These are phyloP conservation scores for Paragyromitra xinjiangensis DNA, from an alignment of 495 filamentous ascomycete species.

Conservation along the genomic window DNA sequence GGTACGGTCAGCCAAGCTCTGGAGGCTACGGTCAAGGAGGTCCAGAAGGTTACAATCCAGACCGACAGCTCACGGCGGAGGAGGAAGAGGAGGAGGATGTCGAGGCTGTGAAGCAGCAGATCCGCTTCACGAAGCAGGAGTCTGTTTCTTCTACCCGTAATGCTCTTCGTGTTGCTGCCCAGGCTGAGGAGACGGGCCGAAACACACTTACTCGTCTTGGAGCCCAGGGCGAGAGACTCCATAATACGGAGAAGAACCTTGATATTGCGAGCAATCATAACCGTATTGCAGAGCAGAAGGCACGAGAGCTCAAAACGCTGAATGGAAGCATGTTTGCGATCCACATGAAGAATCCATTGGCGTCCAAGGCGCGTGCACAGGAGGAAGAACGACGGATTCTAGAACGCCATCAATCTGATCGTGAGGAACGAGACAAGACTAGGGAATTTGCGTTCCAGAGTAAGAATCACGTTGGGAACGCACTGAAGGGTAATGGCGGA, in stretches of 20 bases:
- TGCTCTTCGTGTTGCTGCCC: slow-evolving; percentile 71
- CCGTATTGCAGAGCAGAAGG: slow-evolving; percentile 76
- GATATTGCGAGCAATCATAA: slow-evolving; percentile 76
- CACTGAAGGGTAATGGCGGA: slow-evolving; percentile 64
- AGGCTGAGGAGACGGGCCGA: slow-evolving; percentile 76
- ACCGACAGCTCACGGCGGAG: slow-evolving; percentile 37
- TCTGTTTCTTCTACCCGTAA: slow-evolving; percentile 78
- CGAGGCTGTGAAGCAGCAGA: slow-evolving; percentile 73
- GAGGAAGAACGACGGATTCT: slow-evolving; percentile 71
- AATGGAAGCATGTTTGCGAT: slow-evolving; percentile 88
- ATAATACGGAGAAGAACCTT: slow-evolving; percentile 81
- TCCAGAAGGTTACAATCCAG: slow-evolving; percentile 23
- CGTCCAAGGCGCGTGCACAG: slow-evolving; percentile 66
- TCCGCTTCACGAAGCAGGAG: slow-evolving; percentile 73
- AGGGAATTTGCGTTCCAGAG: slow-evolving; percentile 70
- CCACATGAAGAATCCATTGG: slow-evolving; percentile 81
- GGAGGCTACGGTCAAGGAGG: slow-evolving; percentile 4
- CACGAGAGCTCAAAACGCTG: slow-evolving; percentile 77
- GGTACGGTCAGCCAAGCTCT: slow-evolving; percentile 12
- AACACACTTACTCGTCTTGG: slow-evolving; percentile 76
- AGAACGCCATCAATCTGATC: slow-evolving; percentile 71
- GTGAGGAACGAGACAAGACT: slow-evolving; percentile 75
- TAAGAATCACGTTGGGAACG: slow-evolving; percentile 68
- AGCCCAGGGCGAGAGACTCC: slow-evolving; percentile 78
- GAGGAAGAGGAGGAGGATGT: slow-evolving; percentile 74